Percentiles rank a stretch among this genome's conserved stretches.
Evolutionary conservation across 164 flowering plant species (phyloP).

Genomic region (Vitis labrusca): DNA sequence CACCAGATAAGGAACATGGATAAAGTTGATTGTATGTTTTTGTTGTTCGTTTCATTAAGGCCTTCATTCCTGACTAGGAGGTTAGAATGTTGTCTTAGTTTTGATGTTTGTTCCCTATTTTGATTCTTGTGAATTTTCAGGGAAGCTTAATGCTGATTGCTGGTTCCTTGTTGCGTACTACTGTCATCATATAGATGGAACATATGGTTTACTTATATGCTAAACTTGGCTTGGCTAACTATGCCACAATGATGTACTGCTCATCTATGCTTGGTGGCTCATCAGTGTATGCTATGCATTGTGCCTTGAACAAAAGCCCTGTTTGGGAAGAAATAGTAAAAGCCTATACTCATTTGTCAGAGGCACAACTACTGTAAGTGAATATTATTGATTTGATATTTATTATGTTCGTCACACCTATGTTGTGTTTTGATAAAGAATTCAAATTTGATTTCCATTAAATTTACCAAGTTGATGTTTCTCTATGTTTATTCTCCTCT

Average conservation of each 20-base stretch:
- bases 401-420: background rate
- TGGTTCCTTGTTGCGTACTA: too few relatives aligned
- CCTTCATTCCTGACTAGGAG: constrained; percentile 43
- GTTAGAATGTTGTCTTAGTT: constrained; percentile 8
- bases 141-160: too few relatives aligned
- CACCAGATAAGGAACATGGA: constrained; percentile 58
- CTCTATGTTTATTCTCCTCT: too few relatives aligned
- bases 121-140: too few relatives aligned
- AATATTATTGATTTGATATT: constrained; percentile 22
- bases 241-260: constrained; percentile 14
- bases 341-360: constrained; percentile 30
- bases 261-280: constrained; percentile 61
- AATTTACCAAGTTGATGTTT: too few relatives aligned
- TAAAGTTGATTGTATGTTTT: constrained; percentile 61
- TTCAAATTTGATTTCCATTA: too few relatives aligned
- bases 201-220: constrained; percentile 48
- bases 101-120: too few relatives aligned
- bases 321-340: constrained; percentile 58
- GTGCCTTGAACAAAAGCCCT: constrained; percentile 45
- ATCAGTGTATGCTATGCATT: constrained; percentile 62
- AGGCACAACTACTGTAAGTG: too few relatives aligned
- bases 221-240: constrained; percentile 52
- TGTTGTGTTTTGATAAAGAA: too few relatives aligned
- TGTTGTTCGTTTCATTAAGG: constrained; percentile 53
- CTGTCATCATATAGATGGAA: constrained; percentile 34